phyloP scores from a whole-genome alignment of 2,329 filamentous ascomycete species.

The Talaromyces sp. region DNA sequence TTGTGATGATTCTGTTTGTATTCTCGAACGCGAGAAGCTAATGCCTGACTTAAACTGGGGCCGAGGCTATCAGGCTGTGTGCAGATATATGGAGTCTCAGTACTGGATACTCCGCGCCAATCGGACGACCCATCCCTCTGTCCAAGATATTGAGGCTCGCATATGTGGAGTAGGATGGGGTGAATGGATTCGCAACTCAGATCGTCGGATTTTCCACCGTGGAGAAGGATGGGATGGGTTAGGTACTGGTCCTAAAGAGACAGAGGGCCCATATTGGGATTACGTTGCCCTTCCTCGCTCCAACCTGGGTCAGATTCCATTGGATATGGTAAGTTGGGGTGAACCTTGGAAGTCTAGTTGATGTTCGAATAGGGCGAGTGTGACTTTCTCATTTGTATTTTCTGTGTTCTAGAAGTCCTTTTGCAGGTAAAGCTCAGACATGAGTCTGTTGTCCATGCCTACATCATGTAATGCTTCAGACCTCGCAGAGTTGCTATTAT shows the following conservation, averaged over 20 bases:
- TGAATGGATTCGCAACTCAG: constrained; percentile 24
- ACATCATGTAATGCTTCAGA: too few relatives aligned
- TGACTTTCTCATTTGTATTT: too few relatives aligned
- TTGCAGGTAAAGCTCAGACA: too few relatives aligned
- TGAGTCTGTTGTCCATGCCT: too few relatives aligned
- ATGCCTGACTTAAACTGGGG: constrained; percentile 20
- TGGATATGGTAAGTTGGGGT: too few relatives aligned
- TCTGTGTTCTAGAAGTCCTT: too few relatives aligned
- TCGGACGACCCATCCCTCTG: constrained; percentile 34
- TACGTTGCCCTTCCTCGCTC: too few relatives aligned
- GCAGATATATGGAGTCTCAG: constrained; percentile 27
- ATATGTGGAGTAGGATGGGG: constrained; percentile 34
- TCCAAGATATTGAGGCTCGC: constrained; percentile 24
- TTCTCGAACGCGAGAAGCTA: constrained; percentile 22
- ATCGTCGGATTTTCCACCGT: constrained; percentile 31
- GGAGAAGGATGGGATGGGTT: constrained; percentile 39
- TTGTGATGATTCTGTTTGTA: constrained; percentile 31
- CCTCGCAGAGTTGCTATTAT: too few relatives aligned
- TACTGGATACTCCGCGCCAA: constrained; percentile 37
- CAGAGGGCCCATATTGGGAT: constrained; percentile 13
- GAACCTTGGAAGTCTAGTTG: too few relatives aligned
- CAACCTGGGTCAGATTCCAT: too few relatives aligned
- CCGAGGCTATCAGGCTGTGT: constrained; percentile 21
- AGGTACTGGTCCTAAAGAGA: constrained; percentile 34
- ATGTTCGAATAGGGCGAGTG: too few relatives aligned